Conservation (phyloP, 73 alveolate genomes). For the Tetrahymena borealis region DNA sequence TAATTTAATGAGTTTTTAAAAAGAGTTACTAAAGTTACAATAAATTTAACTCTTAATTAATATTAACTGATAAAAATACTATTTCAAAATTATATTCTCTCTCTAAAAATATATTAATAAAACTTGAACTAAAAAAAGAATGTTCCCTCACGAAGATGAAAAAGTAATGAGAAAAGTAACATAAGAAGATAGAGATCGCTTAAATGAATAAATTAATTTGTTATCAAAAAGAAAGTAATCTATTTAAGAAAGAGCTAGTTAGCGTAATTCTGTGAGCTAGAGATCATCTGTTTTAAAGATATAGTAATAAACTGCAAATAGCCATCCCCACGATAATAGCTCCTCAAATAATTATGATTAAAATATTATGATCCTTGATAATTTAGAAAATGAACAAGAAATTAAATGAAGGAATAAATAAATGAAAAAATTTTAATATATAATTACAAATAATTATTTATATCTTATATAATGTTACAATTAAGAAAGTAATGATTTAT, state of each 20-base stretch:
- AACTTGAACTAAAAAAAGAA: neutral
- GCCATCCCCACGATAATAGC: neutral
- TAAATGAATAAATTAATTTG: neutral
- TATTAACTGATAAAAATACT: too few species aligned
- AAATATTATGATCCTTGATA: neutral
- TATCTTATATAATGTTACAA: too few species aligned
- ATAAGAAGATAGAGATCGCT: neutral
- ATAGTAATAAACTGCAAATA: neutral
- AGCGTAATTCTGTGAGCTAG: neutral
- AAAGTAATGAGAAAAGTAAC: neutral
- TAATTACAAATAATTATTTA: too few species aligned
- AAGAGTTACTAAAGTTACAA: too few species aligned
- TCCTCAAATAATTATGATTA: neutral
- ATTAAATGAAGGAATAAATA: too few species aligned
- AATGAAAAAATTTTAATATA: too few species aligned
- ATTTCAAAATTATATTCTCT: too few species aligned
- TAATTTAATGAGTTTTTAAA: too few species aligned
- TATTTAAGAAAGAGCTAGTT: neutral
- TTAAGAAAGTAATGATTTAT: too few species aligned
- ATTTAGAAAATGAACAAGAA: neutral
- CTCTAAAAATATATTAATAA: too few species aligned
- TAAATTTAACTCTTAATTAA: too few species aligned
- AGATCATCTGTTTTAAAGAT: neutral
- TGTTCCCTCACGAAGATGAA: constrained; percentile 2
- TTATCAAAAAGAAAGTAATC: neutral